Percentiles rank a stretch among this genome's conserved stretches.
These are phyloP conservation scores for Neopestalotiopsis rosae DNA, from an alignment of 2,329 filamentous ascomycete genomes.

Conservation along the genomic window DNA sequence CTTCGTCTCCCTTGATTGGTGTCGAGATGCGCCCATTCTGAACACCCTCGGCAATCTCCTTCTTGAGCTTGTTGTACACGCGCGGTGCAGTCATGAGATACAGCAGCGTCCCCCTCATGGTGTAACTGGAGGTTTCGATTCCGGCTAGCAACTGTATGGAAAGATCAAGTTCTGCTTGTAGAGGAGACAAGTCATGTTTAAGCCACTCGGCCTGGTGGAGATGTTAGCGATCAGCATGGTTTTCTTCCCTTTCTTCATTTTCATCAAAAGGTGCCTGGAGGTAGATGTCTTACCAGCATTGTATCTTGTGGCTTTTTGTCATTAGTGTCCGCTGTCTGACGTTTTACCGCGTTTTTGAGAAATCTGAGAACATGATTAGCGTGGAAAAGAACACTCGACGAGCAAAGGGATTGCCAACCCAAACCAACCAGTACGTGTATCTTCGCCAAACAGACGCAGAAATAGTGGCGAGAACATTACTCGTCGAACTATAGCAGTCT, in stretches of 20 bases:
- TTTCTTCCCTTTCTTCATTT: too few relatives aligned
- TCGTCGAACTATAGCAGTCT: slow-evolving; percentile 22
- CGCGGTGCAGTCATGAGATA: slow-evolving; percentile 24
- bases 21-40: slow-evolving; percentile 22
- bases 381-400: background rate
- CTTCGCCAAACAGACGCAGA: background rate
- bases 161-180: slow-evolving; percentile 32
- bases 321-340: background rate
- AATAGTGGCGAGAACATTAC: background rate
- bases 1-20: slow-evolving; percentile 19
- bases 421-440: background rate
- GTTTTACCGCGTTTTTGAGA: background rate
- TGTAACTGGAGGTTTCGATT: slow-evolving; percentile 22
- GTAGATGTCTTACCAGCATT: slow-evolving; percentile 1
- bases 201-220: slow-evolving; percentile 31
- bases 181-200: slow-evolving; percentile 28
- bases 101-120: slow-evolving; percentile 24
- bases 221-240: background rate
- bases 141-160: slow-evolving; percentile 29
- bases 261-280: background rate
- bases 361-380: background rate
- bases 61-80: slow-evolving; percentile 22
- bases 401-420: background rate
- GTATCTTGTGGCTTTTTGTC: background rate
- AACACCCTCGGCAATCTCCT: slow-evolving; percentile 23